Percentiles rank a stretch among this genome's conserved stretches.
phyloP scores from a whole-genome alignment of 2,329 filamentous ascomycete species.

The Beauveria rudraprayagi region DNA sequence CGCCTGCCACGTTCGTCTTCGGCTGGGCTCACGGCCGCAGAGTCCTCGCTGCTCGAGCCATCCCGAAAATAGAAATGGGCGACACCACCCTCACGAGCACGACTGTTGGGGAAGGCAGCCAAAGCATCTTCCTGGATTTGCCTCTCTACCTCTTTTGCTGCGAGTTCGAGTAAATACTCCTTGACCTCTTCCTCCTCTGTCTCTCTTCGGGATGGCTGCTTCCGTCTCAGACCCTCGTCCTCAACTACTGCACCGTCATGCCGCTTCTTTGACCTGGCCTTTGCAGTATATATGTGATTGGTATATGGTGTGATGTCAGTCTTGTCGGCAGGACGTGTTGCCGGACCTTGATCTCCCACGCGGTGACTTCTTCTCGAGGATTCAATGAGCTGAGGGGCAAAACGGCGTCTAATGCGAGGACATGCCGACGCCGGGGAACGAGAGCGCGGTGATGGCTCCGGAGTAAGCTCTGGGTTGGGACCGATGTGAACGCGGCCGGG shows the following conservation, averaged over 20 bases:
- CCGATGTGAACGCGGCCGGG: conserved; percentile 23
- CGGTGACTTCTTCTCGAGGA: conserved; percentile 65
- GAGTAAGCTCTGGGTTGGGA: conserved; percentile 50
- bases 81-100: conserved; percentile 59
- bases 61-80: conserved; percentile 63
- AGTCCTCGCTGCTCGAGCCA: conserved; percentile 50
- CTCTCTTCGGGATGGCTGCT: conserved; percentile 48
- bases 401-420: conserved; percentile 33
- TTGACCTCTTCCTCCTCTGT: conserved; percentile 68
- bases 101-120: conserved; percentile 67
- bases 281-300: conserved; percentile 49
- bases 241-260: conserved; percentile 22
- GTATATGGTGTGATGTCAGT: conserved; percentile 63
- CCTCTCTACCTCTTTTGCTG: conserved; percentile 70
- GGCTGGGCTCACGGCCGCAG: conserved; percentile 29
- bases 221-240: conserved; percentile 18
- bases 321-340: conserved; percentile 58
- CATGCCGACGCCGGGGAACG: conserved; percentile 25
- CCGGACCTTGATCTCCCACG: conserved; percentile 54
- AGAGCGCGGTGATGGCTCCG: conserved; percentile 44
- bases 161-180: conserved; percentile 69
- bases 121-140: conserved; percentile 71
- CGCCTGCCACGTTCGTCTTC: conserved; percentile 20
- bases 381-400: conserved; percentile 74
- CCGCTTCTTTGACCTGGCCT: conserved; percentile 31